Evolutionary conservation across 2,329 filamentous ascomycete species (phyloP).

Genomic region (Kalmusia sp.): DNA sequence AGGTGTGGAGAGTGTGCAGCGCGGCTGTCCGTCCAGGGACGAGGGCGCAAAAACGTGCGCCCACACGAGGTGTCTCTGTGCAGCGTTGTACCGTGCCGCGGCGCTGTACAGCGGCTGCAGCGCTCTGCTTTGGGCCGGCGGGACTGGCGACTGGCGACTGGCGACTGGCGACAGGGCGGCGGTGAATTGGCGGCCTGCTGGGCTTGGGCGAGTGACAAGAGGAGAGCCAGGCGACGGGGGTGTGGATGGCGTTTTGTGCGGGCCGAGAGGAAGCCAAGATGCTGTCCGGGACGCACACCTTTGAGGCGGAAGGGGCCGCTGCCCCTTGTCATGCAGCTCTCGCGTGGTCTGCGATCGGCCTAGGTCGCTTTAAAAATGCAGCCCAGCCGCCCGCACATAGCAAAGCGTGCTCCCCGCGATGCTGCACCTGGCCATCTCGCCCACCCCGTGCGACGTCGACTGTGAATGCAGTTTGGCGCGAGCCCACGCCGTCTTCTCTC

Average conservation of each 20-base stretch:
- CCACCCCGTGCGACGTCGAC: too few species aligned
- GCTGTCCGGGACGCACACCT: neutral
- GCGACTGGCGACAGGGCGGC: too few species aligned
- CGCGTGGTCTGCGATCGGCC: neutral
- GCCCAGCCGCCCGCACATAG: neutral
- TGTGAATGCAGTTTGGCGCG: neutral
- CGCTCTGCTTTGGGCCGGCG: neutral
- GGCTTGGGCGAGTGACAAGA: neutral
- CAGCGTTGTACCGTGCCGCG: constrained; percentile 2
- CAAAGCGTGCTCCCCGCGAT: neutral
- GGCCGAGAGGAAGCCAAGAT: constrained; percentile 12
- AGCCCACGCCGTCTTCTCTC: too few species aligned
- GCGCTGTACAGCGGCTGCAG: constrained; percentile 1
- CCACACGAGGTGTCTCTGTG: neutral
- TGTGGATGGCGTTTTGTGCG: constrained; percentile 3
- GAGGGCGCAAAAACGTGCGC: neutral
- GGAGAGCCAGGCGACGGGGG: neutral
- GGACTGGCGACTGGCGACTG: too few species aligned
- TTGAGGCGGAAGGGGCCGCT: neutral
- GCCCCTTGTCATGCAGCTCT: constrained; percentile 1
- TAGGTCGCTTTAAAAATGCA: neutral
- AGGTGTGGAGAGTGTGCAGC: neutral
- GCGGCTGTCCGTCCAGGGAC: constrained; percentile 18
- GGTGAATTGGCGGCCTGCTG: too few species aligned
- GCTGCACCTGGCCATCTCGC: neutral